Conservation (phyloP, 192 early-diverging fungal species). For the Linnemannia hyalina region DNA sequence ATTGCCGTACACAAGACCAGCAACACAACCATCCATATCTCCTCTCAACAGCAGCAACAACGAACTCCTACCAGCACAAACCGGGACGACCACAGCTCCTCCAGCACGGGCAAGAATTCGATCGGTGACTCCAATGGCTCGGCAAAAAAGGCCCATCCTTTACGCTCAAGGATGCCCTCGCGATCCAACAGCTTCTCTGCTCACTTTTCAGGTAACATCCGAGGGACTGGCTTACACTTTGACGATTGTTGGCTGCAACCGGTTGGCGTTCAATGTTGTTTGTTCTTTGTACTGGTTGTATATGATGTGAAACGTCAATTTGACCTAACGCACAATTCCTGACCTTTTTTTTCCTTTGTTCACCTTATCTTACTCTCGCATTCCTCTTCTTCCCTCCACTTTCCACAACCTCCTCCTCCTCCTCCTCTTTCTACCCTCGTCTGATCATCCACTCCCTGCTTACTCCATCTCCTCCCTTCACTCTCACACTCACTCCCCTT, state of each 20-base stretch:
- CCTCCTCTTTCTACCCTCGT: neutral
- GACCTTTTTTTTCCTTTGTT: neutral
- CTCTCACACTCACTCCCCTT: neutral
- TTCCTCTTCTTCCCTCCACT: neutral
- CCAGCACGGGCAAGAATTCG: neutral
- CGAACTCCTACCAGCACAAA: neutral
- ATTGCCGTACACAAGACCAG: too few species aligned
- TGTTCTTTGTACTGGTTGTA: neutral
- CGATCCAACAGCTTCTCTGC: constrained; percentile 52
- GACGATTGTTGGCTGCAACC: neutral
- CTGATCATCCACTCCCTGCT: neutral
- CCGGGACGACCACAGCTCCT: neutral
- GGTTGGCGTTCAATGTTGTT: neutral
- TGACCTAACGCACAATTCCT: neutral
- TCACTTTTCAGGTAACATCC: constrained; percentile 50
- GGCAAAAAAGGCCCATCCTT: constrained; percentile 14
- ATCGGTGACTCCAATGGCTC: neutral
- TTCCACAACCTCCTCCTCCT: neutral
- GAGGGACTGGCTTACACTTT: neutral
- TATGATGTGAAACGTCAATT: neutral
- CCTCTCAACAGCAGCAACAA: neutral
- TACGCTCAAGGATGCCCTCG: constrained; percentile 27
- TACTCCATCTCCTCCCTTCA: neutral
- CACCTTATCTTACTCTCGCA: neutral
- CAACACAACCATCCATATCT: constrained; percentile 2